Conservation (phyloP, 352 stramenopile genomes). For the Globisporangium paroecandrum region DNA sequence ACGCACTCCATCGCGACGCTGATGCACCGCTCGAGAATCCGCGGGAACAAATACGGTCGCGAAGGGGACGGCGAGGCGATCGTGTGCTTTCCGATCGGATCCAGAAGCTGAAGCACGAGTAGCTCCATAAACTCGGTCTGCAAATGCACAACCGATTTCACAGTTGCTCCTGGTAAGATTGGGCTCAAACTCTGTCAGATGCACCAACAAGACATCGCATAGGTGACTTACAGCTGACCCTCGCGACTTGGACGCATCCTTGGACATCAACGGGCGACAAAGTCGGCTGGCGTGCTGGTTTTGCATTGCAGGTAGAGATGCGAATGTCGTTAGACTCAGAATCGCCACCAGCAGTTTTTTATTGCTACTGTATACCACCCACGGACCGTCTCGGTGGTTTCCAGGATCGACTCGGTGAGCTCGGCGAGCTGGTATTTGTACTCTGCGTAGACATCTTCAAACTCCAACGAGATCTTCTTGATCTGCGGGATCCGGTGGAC, state of each 20-base stretch:
- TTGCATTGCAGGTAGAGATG: background rate
- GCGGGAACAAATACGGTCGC: slow-evolving; percentile 40
- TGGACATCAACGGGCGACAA: slow-evolving; percentile 9
- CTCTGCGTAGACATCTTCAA: slow-evolving; percentile 41
- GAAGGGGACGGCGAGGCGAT: slow-evolving; percentile 39
- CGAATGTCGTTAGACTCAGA: background rate
- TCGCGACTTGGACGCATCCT: slow-evolving; percentile 13
- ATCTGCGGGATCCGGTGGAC: slow-evolving; percentile 35
- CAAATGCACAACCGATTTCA: background rate
- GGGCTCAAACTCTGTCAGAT: background rate
- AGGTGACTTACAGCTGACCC: slow-evolving; percentile 13
- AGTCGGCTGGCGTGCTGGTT: slow-evolving; percentile 12
- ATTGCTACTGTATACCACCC: background rate
- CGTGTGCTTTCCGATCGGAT: slow-evolving; percentile 41
- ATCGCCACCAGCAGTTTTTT: background rate
- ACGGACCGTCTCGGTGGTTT: slow-evolving; percentile 38
- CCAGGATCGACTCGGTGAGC: slow-evolving; percentile 52
- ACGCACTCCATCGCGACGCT: slow-evolving; percentile 52
- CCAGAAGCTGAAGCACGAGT: slow-evolving; percentile 44
- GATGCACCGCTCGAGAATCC: slow-evolving; percentile 56
- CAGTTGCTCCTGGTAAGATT: background rate
- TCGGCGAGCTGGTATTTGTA: slow-evolving; percentile 50
- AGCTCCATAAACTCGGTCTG: slow-evolving; percentile 55
- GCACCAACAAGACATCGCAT: background rate
- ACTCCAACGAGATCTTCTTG: slow-evolving; percentile 50